Conservation (phyloP, 768 basidiomycete genomes). For the Clathrus columnatus region DNA sequence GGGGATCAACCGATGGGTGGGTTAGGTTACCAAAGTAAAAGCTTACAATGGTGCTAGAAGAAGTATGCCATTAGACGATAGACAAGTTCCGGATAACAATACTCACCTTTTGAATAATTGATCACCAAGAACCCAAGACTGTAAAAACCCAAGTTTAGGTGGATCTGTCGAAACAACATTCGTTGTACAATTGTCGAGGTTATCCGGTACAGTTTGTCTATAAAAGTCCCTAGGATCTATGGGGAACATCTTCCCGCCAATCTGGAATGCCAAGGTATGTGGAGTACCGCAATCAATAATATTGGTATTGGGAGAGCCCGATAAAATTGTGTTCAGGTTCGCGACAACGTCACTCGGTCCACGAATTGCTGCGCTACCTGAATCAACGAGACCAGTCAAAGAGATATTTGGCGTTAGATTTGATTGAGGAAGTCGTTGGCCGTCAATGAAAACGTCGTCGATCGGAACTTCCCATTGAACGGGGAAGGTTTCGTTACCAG, state of each 20-base stretch:
- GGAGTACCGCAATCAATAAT: conserved; percentile 51
- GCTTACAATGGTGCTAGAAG: conserved; percentile 47
- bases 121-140: conserved; percentile 70
- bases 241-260: conserved; percentile 60
- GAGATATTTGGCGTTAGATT: conserved; percentile 33
- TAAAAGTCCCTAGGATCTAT: conserved; percentile 69
- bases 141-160: conserved; percentile 51
- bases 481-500: conserved; percentile 48
- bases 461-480: conserved; percentile 65
- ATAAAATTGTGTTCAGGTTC: conserved; percentile 33
- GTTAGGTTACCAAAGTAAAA: conserved; percentile 69
- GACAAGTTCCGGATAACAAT: background rate
- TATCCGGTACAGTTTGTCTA: conserved; percentile 25
- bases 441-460: conserved; percentile 67
- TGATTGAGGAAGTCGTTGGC: conserved; percentile 49
- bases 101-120: conserved; percentile 74
- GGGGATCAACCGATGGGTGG: conserved; percentile 56
- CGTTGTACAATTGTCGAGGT: conserved; percentile 33
- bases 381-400: conserved; percentile 63
- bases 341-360: conserved; percentile 60
- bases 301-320: conserved; percentile 22
- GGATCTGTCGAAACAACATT: conserved; percentile 58
- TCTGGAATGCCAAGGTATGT: conserved; percentile 58
- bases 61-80: too few species aligned
- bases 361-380: conserved; percentile 70